A percentile compares a stretch with the other conserved stretches of the same genome.
These are phyloP conservation scores for Fusarium musae DNA, from an alignment of 2,329 filamentous ascomycete genomes.

Conservation along the genomic window DNA sequence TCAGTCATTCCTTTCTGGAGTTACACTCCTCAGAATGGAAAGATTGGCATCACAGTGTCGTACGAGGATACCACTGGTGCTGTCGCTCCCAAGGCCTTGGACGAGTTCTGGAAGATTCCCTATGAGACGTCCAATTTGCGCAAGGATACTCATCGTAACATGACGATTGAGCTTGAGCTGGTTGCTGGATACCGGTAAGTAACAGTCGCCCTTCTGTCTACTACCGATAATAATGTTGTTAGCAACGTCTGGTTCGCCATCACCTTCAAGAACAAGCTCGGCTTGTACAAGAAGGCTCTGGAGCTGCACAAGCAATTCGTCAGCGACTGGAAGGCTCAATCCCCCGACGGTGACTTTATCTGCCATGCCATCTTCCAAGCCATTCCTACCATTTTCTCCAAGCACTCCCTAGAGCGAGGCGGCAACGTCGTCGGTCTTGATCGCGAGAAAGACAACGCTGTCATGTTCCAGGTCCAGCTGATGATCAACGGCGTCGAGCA, in stretches of 20 bases:
- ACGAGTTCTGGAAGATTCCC: constrained; percentile 11
- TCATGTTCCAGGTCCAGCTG: constrained; percentile 14
- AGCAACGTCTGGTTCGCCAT: constrained; percentile 23
- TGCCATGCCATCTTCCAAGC: constrained; percentile 20
- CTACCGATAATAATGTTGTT: rapidly evolving
- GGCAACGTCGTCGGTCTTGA: constrained; percentile 11
- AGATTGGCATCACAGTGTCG: constrained; percentile 10
- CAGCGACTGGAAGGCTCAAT: constrained; percentile 6
- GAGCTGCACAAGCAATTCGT: constrained; percentile 9
- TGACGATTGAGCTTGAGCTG: constrained; percentile 17
- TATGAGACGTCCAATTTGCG: constrained; percentile 9
- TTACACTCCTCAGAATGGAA: not conserved
- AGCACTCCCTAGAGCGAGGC: constrained; percentile 9
- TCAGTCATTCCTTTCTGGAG: constrained; percentile 22
- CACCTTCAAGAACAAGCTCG: constrained; percentile 10
- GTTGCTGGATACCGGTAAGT: constrained; percentile 11
- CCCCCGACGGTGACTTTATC: constrained; percentile 7
- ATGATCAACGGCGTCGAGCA: constrained; percentile 19
- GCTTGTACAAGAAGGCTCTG: constrained; percentile 9
- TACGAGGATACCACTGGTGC: constrained; percentile 15
- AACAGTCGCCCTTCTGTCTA: rapidly evolving
- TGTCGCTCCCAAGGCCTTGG: not conserved
- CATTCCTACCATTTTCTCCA: constrained; percentile 11
- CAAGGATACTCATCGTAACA: constrained; percentile 14
- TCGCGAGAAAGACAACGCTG: constrained; percentile 4